Evolutionary conservation across 441 rosid species (phyloP).

Genomic region (Croton laevigatus): DNA sequence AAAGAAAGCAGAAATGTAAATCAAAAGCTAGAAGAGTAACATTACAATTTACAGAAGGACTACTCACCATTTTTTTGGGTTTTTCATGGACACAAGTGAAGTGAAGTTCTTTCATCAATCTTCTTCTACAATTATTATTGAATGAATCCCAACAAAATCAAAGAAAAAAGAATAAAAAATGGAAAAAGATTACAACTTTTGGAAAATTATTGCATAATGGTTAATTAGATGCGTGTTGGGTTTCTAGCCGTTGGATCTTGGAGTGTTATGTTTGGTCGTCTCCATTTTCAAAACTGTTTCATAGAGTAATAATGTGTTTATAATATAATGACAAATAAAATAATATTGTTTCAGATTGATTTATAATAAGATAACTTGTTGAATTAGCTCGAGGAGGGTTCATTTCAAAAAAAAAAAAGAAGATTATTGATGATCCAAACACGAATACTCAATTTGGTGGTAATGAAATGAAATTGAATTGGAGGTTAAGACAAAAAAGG

Average conservation of each 20-base stretch:
- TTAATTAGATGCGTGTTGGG: neutral
- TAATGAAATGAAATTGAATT: too few relatives aligned
- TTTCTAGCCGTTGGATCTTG: constrained; percentile 31
- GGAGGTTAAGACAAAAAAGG: too few relatives aligned
- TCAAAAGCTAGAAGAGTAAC: neutral
- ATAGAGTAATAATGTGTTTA: too few relatives aligned
- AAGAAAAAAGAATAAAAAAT: neutral
- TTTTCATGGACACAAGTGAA: constrained; percentile 18
- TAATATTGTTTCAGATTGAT: too few relatives aligned
- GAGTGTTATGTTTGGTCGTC: neutral
- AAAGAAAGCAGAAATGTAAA: neutral
- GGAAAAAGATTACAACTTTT: neutral
- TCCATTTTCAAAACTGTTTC: constrained; percentile 12
- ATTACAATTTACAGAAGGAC: neutral
- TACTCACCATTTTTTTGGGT: constrained; percentile 21
- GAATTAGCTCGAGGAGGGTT: too few relatives aligned
- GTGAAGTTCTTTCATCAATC: constrained; percentile 18
- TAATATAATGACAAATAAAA: too few relatives aligned
- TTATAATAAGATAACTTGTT: neutral
- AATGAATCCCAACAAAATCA: neutral
- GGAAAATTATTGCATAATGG: neutral
- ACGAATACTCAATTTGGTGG: too few relatives aligned
- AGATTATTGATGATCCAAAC: too few relatives aligned
- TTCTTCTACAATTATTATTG: constrained; percentile 3
- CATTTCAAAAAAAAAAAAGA: too few relatives aligned